phyloP scores from a whole-genome alignment of 345 rosid genomes.

The Iberis pinnata region DNA sequence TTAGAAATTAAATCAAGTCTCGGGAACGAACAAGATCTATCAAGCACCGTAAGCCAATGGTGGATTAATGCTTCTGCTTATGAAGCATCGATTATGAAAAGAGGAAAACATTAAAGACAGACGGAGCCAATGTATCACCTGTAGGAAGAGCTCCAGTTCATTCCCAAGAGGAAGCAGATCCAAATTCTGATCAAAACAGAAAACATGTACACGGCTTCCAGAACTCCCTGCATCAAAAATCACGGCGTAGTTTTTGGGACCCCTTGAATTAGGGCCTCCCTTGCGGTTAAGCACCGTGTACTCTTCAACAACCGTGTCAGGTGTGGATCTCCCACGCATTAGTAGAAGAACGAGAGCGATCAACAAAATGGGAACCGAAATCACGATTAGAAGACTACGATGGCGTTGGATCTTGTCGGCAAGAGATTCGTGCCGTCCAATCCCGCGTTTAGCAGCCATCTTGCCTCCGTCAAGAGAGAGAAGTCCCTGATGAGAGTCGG shows the following conservation, averaged over 20 bases:
- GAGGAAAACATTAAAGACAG: background rate
- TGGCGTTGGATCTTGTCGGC: conserved; percentile 73
- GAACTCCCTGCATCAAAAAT: conserved; percentile 95
- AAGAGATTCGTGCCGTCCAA: conserved; percentile 42
- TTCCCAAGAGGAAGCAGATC: conserved; percentile 87
- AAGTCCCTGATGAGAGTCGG: conserved; percentile 30
- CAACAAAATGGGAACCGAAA: conserved; percentile 61
- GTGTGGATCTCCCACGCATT: conserved; percentile 47
- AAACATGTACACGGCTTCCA: conserved; percentile 94
- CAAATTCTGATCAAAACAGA: conserved; percentile 74
- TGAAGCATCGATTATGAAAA: background rate
- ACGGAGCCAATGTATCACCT: conserved; percentile 34
- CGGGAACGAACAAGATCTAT: conserved; percentile 13
- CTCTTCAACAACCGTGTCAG: conserved; percentile 40
- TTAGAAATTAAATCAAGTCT: background rate
- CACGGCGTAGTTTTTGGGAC: conserved; percentile 55
- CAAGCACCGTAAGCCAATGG: background rate
- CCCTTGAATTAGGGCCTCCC: conserved; percentile 36
- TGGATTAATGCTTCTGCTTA: background rate
- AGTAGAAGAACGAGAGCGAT: conserved; percentile 50
- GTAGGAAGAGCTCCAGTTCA: conserved; percentile 78
- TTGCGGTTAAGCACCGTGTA: conserved; percentile 40
- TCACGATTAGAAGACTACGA: conserved; percentile 52
- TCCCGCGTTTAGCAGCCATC: conserved; percentile 50
- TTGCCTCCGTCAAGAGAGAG: conserved; percentile 37